Evolutionary conservation across 371 early-diverging fungal species (phyloP).

Genomic region (Coemansia sp.): DNA sequence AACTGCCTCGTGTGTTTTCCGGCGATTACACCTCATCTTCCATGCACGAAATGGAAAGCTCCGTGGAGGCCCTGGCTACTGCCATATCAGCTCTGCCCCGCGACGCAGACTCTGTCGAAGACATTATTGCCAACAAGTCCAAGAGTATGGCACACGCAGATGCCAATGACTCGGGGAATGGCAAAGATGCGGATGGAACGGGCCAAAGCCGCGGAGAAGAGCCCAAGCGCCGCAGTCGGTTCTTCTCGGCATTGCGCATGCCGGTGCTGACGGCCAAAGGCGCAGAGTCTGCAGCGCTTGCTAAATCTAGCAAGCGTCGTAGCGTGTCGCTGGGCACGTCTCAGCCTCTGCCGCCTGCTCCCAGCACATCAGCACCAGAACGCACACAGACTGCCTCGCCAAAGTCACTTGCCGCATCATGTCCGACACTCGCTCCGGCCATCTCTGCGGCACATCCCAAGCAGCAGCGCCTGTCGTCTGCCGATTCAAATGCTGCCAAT

Average conservation of each 20-base stretch:
- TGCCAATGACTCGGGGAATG: background rate
- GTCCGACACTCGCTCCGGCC: constrained; percentile 23
- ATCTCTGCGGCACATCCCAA: background rate
- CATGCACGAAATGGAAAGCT: constrained; percentile 40
- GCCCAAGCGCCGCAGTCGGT: constrained; percentile 41
- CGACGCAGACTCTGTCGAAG: constrained; percentile 35
- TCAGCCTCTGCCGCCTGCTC: too few relatives aligned
- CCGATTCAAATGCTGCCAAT: constrained; percentile 7
- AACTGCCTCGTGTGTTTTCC: constrained; percentile 48
- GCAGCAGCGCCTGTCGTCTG: constrained; percentile 9
- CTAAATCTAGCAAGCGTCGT: constrained; percentile 20
- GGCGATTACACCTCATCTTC: constrained; percentile 38
- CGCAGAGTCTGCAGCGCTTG: background rate
- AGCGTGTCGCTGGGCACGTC: constrained; percentile 39
- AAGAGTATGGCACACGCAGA: background rate
- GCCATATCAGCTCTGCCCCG: constrained; percentile 32
- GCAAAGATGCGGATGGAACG: background rate
- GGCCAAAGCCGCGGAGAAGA: background rate
- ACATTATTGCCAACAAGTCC: constrained; percentile 36
- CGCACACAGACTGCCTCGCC: constrained; percentile 9
- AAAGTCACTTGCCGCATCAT: constrained; percentile 30
- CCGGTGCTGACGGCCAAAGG: background rate
- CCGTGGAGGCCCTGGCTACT: constrained; percentile 32
- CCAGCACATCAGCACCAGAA: too few relatives aligned
- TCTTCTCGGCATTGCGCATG: constrained; percentile 30